Evolutionary conservation across 2,329 filamentous ascomycete species (phyloP), one percentile per base, ranked within the genome.

Genomic region (Cordyceps fumosorosea): DNA sequence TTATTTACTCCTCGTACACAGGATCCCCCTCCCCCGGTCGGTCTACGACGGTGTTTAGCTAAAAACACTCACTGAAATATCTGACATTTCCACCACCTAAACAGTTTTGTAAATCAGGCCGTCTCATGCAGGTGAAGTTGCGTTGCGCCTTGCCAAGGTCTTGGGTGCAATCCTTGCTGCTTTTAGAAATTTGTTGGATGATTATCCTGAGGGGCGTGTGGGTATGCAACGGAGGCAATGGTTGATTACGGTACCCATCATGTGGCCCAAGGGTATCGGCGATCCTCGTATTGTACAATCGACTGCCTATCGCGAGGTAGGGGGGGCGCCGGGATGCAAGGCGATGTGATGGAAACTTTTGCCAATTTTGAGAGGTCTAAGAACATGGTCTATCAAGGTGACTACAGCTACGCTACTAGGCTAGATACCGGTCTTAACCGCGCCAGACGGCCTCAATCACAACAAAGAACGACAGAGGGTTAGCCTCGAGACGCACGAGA

Each of bases 361-460:
- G 8, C n/a, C 18, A 22, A 1, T 45, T 5, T 45, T 18, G n/a
- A 10, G 6, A 22, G 26, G 3, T 22, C n/a, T 45, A 45, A 11
- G n/a, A 10, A 42, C 14, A 11, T 47, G n/a, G 7, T 20, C 44
- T 47, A 2, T 22, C 44, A 22, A 18, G 4, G 20, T 40, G 32
- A 24, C 51, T 20, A 42, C 20, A 42, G 42, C 26, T 34, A 29
- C 8, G 6, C 29, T 29, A 6, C 29, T 7, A 47, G 2, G 7
- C 44, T 22, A 47, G 10, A 3, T 22, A 2, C 44, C 10, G 11
- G 16, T 14, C 22, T 10, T 45, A 69, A 26, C 65, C 73, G 8
- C 70, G 68, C 74, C 73, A 76, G 7, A 75, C 71, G n/a, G 71
- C 73, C 63, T 76, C 73, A 12, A 76, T 71, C 3, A 74, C 68